Evolutionary conservation across 1,284 basidiomycete species (phyloP), one percentile per base, ranked within the genome.

Genomic region (Phenoliferia sp.): DNA sequence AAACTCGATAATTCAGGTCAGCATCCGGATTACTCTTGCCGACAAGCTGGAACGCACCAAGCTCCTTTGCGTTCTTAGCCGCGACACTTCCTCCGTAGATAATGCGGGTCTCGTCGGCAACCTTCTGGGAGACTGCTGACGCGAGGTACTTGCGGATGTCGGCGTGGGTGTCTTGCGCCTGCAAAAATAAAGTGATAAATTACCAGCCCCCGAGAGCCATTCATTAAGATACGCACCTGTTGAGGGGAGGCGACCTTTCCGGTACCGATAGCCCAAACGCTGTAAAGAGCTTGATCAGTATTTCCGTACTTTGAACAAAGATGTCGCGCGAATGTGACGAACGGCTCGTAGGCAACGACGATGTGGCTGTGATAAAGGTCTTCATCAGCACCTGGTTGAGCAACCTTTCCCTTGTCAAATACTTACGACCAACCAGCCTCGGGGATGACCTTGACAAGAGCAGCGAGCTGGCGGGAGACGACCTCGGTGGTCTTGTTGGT

Each of bases 51-150:
- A 1, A 80, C 89, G 72, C 72, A 92, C 91, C 83, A 59, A 96
- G 85, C 78, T 97, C 92, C 76, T 85, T 85, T 83, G 86, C 90
- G 83, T 97, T 98, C 75, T 85, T 85, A 50, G 86, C 93, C 64
- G 85, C 92, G 68, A 99, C 96, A 71, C 88, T 91, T 52, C 96
- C 95, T 63, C 95, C 96, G 80, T 99, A 99, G 81, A 99, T 93
- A 80, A 98, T 88, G 71, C 94, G 86, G 39, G 88, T 90, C 50
- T 80, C 80, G 72, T 87, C 86, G n/a, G 92, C 91, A 33, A 91
- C 89, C 28, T 82, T 80, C 44, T 83, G 74, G 28, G 89, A 89
- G 59, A 96, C 86, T 29, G 84, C 83, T 67, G 81, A 83, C 60
- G 82, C 78, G 73, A 97, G 84, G 84, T 87, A 98, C 35, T 82